Evolutionary conservation across 306 rosid genomes (phyloP), one percentile per base, ranked within the genome.

Genomic region (Boehmeria nivea): DNA sequence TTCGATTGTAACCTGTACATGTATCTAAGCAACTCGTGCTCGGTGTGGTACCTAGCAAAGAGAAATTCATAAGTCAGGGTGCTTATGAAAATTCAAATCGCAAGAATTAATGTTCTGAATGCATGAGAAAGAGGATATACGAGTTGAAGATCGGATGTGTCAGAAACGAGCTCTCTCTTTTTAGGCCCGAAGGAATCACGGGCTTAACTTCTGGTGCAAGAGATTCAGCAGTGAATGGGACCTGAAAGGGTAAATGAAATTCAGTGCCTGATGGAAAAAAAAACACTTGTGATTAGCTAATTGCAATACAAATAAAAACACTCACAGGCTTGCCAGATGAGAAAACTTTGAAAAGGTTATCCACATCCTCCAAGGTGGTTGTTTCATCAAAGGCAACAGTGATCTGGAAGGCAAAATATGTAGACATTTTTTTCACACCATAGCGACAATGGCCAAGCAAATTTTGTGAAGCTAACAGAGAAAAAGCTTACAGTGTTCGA

Each of bases 361-460:
- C 99, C 59, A 93, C 94, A 72, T 93, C 99, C 74, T 85, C 95
- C 65, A 93, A 76, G 57, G 94, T 85, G 26, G 94, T 88, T 25
- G 99, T 93, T 83, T 93, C 99, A 53, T 93, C 99, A 57, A 93
- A 88, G 15, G 99, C 75, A 61, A 36, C 86, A 44, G 99, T 93
- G 76, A 88, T 74, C 99, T 93, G 86, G 51, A 83, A 72, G 60
- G 57, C 51, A 72, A 59, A 23, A 15, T 17, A 60, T 13, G 55
- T 38, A 59, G 40, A 51, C 28, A 15, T 38, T 36, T 21, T 17
- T 64, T 18, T 5, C 27, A 14, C 6, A 9, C 34, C 44, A 33
- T 11, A 15, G 11, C 43, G 56, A 22, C 38, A 25, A 18, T 39
- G 38, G 7, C 38, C 38, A 11, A 5, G 5, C 57, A 19, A 49